Base-by-base conservation (phyloP, 768 basidiomycete genomes). In the Psilocybe subaeruginosa region DNA sequence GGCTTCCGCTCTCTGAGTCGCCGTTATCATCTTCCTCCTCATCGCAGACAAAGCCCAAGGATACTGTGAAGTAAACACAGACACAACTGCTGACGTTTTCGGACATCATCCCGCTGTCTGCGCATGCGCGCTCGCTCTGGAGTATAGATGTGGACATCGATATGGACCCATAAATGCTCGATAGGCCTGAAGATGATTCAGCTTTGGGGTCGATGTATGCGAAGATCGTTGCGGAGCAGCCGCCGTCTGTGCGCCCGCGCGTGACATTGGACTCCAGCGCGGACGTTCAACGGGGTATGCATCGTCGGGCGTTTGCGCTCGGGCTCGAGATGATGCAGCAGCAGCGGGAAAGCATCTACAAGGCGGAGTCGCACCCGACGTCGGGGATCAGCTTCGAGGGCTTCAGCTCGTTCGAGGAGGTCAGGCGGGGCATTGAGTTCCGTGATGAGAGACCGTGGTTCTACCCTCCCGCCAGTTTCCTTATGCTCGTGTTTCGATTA, bases 391-490 rank as follows among this genome's bases (percentile, higher is more conserved):
- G 90, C 70, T 92, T 93, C 65, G 79, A 76, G 3, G 91, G 91
- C 0, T 80, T 92, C 14, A 86, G 88, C 49, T 88, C 89, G 0
- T 93, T 92, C 64, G 87, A 88, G 17, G 91, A 92, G 68, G 83
- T 92, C 16, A 78, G 91, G 31, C 82, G 90, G 52, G 90, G 87
- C 1, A 93, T 92, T 62, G 91, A 93, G 69, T 92, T 90, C 70
- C 78, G 78, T 27, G 78, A 82, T 6, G 76, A 82, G 50, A 83
- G 89, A 0, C 85, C 88, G 1, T 76, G 82, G 1, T 91, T 90
- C 71, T 92, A 90, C 66, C 87, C 88, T 9, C 73, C 79, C 30
- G 73, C 70, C 8, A 37, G 56, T n/a, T 39, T 43, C 49, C 8
- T 54, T 53, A 3, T 27, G 17, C n/a, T 50, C 2, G 23, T 33